A percentile compares a stretch with the other conserved stretches of the same genome.
Evolutionary conservation across 331 rosid genomes (phyloP).

Genomic region (Ulmus americana): DNA sequence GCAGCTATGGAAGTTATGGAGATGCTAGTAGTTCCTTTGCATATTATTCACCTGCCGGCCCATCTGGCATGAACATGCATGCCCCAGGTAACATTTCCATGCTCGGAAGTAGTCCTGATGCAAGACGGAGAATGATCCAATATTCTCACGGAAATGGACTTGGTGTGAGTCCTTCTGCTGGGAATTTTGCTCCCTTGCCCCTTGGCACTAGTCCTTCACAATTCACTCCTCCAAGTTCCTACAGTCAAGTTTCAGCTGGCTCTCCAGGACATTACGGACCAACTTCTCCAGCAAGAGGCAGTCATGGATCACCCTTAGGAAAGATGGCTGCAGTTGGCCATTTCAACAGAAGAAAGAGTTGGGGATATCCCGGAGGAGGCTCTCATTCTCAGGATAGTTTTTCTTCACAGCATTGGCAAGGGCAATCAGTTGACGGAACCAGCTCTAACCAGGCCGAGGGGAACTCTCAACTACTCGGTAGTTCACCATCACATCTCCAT

Average conservation of each 20-base stretch:
- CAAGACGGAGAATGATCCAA: slow-evolving; percentile 69
- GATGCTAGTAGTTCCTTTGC: slow-evolving; percentile 70
- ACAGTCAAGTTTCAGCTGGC: slow-evolving; percentile 66
- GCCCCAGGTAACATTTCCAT: slow-evolving; percentile 61
- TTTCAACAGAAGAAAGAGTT: slow-evolving; percentile 73
- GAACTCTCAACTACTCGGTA: slow-evolving; percentile 51
- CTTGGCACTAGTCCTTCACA: slow-evolving; percentile 98
- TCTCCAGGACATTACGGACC: slow-evolving; percentile 94
- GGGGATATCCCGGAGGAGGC: slow-evolving; percentile 76
- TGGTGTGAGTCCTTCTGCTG: slow-evolving; percentile 87
- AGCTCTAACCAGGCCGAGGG: slow-evolving; percentile 57
- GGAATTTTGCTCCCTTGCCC: slow-evolving; percentile 83
- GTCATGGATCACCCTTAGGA: slow-evolving; percentile 92
- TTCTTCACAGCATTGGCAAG: slow-evolving; percentile 64
- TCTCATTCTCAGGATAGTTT: slow-evolving; percentile 69
- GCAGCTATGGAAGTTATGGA: slow-evolving; percentile 97
- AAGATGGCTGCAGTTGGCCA: slow-evolving; percentile 80
- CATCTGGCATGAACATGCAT: slow-evolving; percentile 82
- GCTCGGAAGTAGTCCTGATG: slow-evolving; percentile 94
- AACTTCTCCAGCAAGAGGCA: slow-evolving; percentile 93
- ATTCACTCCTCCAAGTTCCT: slow-evolving; percentile 85
- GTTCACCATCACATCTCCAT: slow-evolving; percentile 67
- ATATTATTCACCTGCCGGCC: slow-evolving; percentile 86
- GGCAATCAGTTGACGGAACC: slow-evolving; percentile 55
- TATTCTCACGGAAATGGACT: slow-evolving; percentile 74